A percentile compares a stretch with the other conserved stretches of the same genome.
phyloP scores from a whole-genome alignment of 257 asterid species.

The Capsicum baccatum region DNA sequence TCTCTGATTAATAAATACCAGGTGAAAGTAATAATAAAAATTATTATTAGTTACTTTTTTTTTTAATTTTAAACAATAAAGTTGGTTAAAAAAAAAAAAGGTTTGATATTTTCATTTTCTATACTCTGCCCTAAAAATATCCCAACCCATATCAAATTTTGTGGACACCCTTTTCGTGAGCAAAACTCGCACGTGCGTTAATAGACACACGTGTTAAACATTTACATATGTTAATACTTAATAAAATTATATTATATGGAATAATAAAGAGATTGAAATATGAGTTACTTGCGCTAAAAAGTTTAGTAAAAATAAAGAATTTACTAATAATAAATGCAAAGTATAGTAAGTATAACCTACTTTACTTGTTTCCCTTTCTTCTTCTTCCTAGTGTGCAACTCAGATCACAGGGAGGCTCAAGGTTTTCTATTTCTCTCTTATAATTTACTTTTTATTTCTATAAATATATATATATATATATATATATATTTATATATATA shows the following conservation, averaged over 20 bases:
- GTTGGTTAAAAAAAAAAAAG: too few species aligned
- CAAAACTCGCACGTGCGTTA: constrained; percentile 6
- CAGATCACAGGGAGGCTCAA: constrained; percentile 25
- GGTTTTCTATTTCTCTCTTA: neutral
- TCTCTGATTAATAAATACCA: too few species aligned
- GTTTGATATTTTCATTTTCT: neutral
- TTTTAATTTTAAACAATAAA: too few species aligned
- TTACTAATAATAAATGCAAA: constrained; percentile 24
- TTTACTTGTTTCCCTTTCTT: constrained; percentile 20
- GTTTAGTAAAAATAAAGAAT: neutral
- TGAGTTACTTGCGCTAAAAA: constrained; percentile 9
- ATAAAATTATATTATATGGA: neutral
- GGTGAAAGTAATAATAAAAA: too few species aligned
- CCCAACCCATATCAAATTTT: constrained; percentile 18
- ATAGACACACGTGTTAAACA: neutral
- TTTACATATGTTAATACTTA: neutral
- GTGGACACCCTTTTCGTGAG: constrained; percentile 18
- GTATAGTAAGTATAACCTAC: constrained; percentile 24
- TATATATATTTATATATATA: too few species aligned
- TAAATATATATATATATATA: neutral
- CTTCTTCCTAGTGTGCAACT: constrained; percentile 11
- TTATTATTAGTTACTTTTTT: neutral
- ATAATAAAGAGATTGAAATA: neutral
- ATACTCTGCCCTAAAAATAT: neutral
- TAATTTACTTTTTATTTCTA: neutral